phyloP scores from a whole-genome alignment of 2,329 filamentous ascomycete species.

The Fusarium sp. region DNA sequence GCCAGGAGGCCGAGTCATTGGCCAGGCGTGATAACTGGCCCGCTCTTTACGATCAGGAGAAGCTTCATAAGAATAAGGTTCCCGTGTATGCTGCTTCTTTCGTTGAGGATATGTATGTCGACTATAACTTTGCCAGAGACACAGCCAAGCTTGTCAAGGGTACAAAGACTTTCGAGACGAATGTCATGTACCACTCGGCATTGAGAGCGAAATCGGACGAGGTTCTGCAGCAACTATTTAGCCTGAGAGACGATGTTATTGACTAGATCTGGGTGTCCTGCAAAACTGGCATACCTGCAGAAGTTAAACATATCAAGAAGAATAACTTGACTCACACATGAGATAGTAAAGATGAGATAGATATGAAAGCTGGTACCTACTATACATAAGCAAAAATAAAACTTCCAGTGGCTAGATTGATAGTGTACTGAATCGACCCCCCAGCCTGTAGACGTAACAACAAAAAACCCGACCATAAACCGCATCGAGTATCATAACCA shows the following conservation, averaged over 20 bases:
- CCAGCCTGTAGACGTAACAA: background rate
- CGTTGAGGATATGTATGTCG: constrained; percentile 92
- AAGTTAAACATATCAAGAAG: background rate
- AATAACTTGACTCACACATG: background rate
- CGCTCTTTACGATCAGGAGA: constrained; percentile 78
- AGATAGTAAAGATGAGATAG: constrained; percentile 3
- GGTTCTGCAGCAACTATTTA: constrained; percentile 80
- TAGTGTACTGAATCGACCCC: background rate
- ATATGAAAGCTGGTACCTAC: background rate
- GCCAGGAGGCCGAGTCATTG: constrained; percentile 75
- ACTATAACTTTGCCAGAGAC: constrained; percentile 77
- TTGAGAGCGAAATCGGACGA: constrained; percentile 79
- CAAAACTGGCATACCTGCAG: background rate
- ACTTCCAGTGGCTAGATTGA: background rate
- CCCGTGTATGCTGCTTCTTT: constrained; percentile 89
- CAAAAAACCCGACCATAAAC: background rate
- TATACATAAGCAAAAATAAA: background rate
- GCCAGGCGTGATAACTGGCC: constrained; percentile 79
- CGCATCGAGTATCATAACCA: background rate
- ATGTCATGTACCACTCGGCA: constrained; percentile 88
- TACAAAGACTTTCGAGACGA: constrained; percentile 86
- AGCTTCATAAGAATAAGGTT: constrained; percentile 80
- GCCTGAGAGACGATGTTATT: constrained; percentile 75
- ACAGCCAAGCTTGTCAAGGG: constrained; percentile 81
- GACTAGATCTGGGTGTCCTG: constrained; percentile 55